Evolutionary conservation across 257 asterid genomes (phyloP), one percentile per base, ranked within the genome.

Genomic region (Parsonsia alboflavescens): DNA sequence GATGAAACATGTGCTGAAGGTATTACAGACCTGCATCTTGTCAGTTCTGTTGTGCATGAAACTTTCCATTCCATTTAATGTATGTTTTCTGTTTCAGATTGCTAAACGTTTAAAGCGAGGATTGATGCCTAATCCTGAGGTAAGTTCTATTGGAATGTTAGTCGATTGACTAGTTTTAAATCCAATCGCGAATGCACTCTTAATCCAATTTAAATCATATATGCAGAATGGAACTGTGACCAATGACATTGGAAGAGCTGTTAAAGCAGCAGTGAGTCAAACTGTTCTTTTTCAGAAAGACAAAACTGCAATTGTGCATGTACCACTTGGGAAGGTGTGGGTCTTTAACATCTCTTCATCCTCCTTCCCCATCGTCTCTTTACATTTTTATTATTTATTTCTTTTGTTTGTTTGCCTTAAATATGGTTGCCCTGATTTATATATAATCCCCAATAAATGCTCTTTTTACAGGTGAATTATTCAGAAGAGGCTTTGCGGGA

Each of bases 221-320:
- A 56, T 86, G 89, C 87, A 94, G 98, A 89, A 94, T 83, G 97
- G 97, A 74, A 90, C 97, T 39, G 80, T 94, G 82, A 94, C 97
- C 78, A 86, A 90, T 73, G 96, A 94, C 75, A 84, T 94, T 66
- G 59, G 89, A 33, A 85, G 86, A 59, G 86, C 93, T 39, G 97
- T 92, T 76, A 89, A 83, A 86, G 96, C 86, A 67, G 90, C 97
- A 10, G 90, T 88, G 79, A 91, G 79, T 80, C 88, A 77, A 73
- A 84, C 91, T 61, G 85, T 92, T 77, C 86, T 82, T 71, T 94
- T 92, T 88, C 90, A 89, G 82, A 94, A 94, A 81, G 99, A 94
- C 75, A 94, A 92, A 89, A 89, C 96, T 80, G 99, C 99, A 79
- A 92, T 94, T 72, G 98, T 92, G 79, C 99, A 94, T 77, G 96